A percentile compares a stretch with the other conserved stretches of the same genome.
These are phyloP conservation scores for Lentinula edodes DNA, from an alignment of 768 basidiomycete species.

Conservation along the genomic window DNA sequence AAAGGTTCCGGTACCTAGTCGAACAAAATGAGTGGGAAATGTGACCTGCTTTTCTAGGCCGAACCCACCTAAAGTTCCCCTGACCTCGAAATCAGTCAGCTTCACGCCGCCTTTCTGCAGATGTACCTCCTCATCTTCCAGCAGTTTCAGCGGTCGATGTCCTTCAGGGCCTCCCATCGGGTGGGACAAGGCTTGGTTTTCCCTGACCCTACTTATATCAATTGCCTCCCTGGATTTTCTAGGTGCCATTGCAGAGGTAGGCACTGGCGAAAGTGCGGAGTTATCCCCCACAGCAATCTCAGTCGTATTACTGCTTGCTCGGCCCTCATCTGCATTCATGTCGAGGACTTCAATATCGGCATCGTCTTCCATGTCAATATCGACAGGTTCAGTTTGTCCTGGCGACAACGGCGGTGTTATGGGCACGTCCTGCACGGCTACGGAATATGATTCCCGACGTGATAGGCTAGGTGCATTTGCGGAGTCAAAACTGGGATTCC, in stretches of 20 bases:
- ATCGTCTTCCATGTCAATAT: slow-evolving; percentile 4
- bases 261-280: background rate
- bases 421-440: slow-evolving; percentile 47
- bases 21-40: background rate
- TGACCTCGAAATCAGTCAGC: slow-evolving; percentile 76
- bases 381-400: slow-evolving; percentile 32
- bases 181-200: background rate
- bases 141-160: slow-evolving; percentile 46
- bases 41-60: background rate
- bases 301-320: slow-evolving; percentile 25
- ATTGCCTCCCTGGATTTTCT: slow-evolving; percentile 6
- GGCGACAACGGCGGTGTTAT: slow-evolving; percentile 72
- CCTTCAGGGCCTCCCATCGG: slow-evolving; percentile 1
- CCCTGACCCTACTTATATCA: slow-evolving; percentile 2
- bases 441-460: slow-evolving; percentile 4
- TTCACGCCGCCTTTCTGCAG: slow-evolving; percentile 54
- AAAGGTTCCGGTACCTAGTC: slow-evolving; percentile 90
- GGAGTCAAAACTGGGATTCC: slow-evolving; percentile 3
- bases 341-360: slow-evolving; percentile 17
- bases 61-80: slow-evolving; percentile 64
- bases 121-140: slow-evolving; percentile 70
- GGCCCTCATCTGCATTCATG: slow-evolving; percentile 8
- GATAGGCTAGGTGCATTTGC: background rate
- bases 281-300: background rate
- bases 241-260: background rate